A percentile compares a stretch with the other conserved stretches of the same genome.
Conservation (phyloP, 2,329 filamentous ascomycete species). For the Clonostachys byssicola region DNA sequence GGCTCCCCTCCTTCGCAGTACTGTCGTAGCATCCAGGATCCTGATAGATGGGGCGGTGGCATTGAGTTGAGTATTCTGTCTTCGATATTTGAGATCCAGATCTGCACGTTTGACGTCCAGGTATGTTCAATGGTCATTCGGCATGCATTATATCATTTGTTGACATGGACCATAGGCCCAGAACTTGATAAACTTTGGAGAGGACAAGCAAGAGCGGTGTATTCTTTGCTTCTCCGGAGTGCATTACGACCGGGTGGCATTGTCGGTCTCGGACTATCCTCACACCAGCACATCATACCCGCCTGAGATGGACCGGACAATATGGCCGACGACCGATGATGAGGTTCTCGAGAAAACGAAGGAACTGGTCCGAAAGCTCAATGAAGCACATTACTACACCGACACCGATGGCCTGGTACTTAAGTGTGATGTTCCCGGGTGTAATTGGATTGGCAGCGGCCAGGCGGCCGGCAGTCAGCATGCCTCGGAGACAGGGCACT, state of each 20-base stretch:
- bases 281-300: conserved; percentile 52
- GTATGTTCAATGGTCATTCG: conserved; percentile 15
- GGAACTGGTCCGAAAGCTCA: conserved; percentile 60
- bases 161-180: conserved; percentile 15
- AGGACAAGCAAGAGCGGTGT: conserved; percentile 64
- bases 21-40: conserved; percentile 74
- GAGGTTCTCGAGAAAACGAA: conserved; percentile 68
- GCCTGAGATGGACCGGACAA: conserved; percentile 68
- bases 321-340: conserved; percentile 50
- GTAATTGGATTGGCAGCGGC: conserved; percentile 65
- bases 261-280: conserved; percentile 59
- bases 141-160: background rate
- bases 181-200: conserved; percentile 63
- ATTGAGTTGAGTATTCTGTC: conserved; percentile 87
- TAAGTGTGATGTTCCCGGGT: conserved; percentile 64
- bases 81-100: conserved; percentile 80
- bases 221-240: conserved; percentile 89
- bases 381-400: conserved; percentile 77
- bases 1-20: conserved; percentile 72
- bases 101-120: conserved; percentile 78
- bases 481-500: conserved; percentile 56
- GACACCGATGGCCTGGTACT: conserved; percentile 79
- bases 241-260: conserved; percentile 86
- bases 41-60: conserved; percentile 84
- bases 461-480: conserved; percentile 60